Evolutionary conservation across 805 yeast species (phyloP), one percentile per base, ranked within the genome.

Genomic region (Tetrapisispora namnaoensis): DNA sequence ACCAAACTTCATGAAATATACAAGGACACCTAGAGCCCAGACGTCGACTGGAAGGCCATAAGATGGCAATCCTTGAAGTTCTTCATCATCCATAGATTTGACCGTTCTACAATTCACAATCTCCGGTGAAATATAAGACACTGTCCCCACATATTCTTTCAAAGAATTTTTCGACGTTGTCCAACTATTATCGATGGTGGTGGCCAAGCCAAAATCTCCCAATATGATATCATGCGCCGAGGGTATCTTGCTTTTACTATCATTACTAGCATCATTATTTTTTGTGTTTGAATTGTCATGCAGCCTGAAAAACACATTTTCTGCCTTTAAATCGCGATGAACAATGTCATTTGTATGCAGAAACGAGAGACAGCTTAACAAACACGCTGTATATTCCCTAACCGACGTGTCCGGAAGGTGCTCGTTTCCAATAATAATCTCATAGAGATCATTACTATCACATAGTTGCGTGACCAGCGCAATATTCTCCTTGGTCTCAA

Each of bases 111-210:
- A 68, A 13, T 69, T 62, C 49, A 77, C 69, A 38, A 84, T 72
- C 58, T 83, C 90, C 1, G 91, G 91, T 0, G 90, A 84, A 76
- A 83, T 78, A 62, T 83, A 83, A 24, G 86, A 80, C 6, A 83
- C 74, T 1, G 91, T 84, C 0, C 91, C 91, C 7, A 57, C 83
- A 71, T 37, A 79, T 65, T 49, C 83, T 70, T 52, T 70, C 63
- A 52, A 72, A 51, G 51, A 65, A 9, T 47, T 48, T 10, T 40
- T 46, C 51, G 56, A 65, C 58, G 55, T 67, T 30, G 66, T 67
- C 60, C 42, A 52, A 48, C 35, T 58, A 28, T 66, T 66, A 47
- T 69, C 67, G 32, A 68, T 69, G 8, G 76, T 70, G 16, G 79
- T 66, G 14, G 88, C 83, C 32, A 82, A 66, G 2, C 90, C 89